Evolutionary conservation across 331 rosid genomes (phyloP), one percentile per base, ranked within the genome.

Genomic region (Malus hybrid): DNA sequence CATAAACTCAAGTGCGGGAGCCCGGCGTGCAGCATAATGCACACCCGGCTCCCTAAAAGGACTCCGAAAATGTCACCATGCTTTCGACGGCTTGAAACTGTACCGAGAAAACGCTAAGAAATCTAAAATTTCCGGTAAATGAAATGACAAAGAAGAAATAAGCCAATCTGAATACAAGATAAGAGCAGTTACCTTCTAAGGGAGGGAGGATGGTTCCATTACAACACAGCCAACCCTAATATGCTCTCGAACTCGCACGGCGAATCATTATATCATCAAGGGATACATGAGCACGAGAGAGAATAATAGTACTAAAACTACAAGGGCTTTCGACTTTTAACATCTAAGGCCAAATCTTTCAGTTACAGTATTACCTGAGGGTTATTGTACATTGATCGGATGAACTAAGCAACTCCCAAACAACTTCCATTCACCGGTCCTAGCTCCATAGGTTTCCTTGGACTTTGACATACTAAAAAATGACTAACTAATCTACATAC

Each of bases 371-470:
- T 84, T 80, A 85, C 88, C 83, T 78, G 88, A 86, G 80, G 89
- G 93, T 84, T 89, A 90, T 88, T 86, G 94, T 88, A 93, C 98
- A 93, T 70, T 71, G 91, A 83, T 83, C 79, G 83, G 88, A 84
- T 79, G 85, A 83, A 81, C 85, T 77, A 80, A 85, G 77, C 65
- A 85, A 81, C 86, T 78, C 87, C 84, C 87, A 87, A 52, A 71
- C 88, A 87, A 85, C 84, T 88, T 87, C 78, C 88, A 83, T 84
- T 85, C 96, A 79, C 86, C 85, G 83, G 73, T 80, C 69, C 44
- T 31, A 65, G 27, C 69, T 65, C 33, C 79, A 70, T 69, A 76
- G 84, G 86, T 70, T 85, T 71, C 81, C 76, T 83, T 81, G 79
- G 85, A 88, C 77, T 86, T 82, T 71, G 85, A 83, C 84, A 81